phyloP scores from a whole-genome alignment of 2,329 filamentous ascomycete genomes.

The Macrophomina pseudophaseolina region DNA sequence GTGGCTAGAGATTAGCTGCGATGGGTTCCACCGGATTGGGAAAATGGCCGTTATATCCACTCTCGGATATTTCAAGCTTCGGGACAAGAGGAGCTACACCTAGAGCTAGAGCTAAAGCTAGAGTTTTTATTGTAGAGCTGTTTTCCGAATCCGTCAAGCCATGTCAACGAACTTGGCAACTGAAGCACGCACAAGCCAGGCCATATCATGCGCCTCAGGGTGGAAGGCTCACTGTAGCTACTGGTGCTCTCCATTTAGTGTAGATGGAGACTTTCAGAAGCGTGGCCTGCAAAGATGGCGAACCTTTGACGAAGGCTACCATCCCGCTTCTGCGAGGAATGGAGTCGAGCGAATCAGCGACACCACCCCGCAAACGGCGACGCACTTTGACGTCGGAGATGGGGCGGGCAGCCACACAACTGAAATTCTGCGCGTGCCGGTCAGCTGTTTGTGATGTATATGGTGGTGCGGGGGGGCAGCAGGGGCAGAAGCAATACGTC shows the following conservation, averaged over 20 bases:
- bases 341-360: constrained; percentile 16
- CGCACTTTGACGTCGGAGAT: constrained; percentile 20
- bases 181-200: background rate
- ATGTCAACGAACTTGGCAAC: background rate
- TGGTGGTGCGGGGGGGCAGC: constrained; percentile 4
- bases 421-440: background rate
- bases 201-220: background rate
- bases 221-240: background rate
- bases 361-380: constrained; percentile 14
- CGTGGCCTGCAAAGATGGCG: background rate
- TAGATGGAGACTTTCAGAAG: background rate
- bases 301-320: background rate
- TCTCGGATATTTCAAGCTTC: background rate
- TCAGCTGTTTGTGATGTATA: background rate
- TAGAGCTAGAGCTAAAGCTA: constrained; percentile 19
- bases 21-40: background rate
- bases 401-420: background rate
- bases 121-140: background rate
- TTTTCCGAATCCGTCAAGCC: background rate
- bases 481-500: constrained; percentile 1
- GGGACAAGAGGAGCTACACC: background rate
- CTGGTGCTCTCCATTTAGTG: background rate
- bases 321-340: constrained; percentile 10
- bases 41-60: background rate
- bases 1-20: constrained; percentile 22